Percentiles rank a stretch among this genome's conserved stretches.
phyloP scores from a whole-genome alignment of 2,329 filamentous ascomycete species.

The Pyricularia sp. region DNA sequence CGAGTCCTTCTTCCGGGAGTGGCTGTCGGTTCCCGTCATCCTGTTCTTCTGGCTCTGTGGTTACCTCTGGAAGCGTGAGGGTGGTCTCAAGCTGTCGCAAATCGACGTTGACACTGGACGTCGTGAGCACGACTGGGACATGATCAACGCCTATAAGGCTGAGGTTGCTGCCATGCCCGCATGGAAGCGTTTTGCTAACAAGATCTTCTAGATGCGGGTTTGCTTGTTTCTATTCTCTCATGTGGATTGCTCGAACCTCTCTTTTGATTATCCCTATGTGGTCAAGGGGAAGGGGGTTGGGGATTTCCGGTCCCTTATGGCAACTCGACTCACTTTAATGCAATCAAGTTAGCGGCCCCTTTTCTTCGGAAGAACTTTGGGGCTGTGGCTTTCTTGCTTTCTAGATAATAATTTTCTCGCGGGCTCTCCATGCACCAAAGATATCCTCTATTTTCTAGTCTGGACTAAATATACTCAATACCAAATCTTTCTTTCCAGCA shows the following conservation, averaged over 20 bases:
- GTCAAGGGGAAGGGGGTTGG: neutral
- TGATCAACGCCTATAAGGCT: constrained; percentile 44
- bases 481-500: neutral
- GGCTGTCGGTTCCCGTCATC: constrained; percentile 43
- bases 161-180: constrained; percentile 11
- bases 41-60: constrained; percentile 44
- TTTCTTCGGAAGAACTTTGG: neutral
- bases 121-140: constrained; percentile 55
- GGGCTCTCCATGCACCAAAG: neutral
- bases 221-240: neutral
- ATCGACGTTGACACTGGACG: constrained; percentile 61
- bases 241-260: neutral
- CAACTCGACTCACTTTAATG: neutral
- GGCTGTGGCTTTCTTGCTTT: neutral
- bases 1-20: constrained; percentile 43
- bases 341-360: neutral
- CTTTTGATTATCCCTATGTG: neutral
- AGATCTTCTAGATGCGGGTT: neutral
- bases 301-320: neutral
- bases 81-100: constrained; percentile 47
- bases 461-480: neutral
- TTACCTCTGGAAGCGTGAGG: constrained; percentile 55
- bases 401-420: neutral
- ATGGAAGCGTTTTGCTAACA: constrained; percentile 9
- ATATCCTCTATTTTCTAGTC: neutral